Evolutionary conservation across 768 basidiomycete species (phyloP).

Genomic region (Leccinum pellstonianum): DNA sequence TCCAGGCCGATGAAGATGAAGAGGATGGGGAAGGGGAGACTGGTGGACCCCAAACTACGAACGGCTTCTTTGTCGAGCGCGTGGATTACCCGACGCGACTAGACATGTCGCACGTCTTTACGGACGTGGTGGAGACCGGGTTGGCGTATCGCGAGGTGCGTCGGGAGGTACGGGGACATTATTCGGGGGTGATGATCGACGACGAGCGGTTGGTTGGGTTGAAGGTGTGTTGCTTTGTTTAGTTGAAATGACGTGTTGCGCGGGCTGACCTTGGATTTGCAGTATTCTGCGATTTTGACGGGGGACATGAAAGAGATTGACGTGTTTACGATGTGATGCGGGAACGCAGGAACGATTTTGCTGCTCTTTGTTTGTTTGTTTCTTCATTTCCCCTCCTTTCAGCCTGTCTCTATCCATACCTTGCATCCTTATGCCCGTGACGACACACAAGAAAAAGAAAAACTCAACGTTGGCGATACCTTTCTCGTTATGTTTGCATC

Average conservation of each 20-base stretch:
- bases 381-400: too few species aligned
- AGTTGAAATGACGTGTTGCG: background rate
- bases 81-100: constrained; percentile 14
- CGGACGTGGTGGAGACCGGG: constrained; percentile 23
- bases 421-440: background rate
- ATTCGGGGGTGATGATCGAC: constrained; percentile 44
- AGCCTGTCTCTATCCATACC: background rate
- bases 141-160: constrained; percentile 34
- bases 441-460: background rate
- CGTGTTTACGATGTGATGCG: constrained; percentile 32
- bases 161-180: constrained; percentile 25
- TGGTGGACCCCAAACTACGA: background rate
- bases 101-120: constrained; percentile 23
- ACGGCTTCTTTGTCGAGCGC: background rate
- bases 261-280: background rate
- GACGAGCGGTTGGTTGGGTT: constrained; percentile 41
- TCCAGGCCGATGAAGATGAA: background rate
- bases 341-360: background rate
- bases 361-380: background rate
- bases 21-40: background rate
- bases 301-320: constrained; percentile 35
- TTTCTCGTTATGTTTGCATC: background rate
- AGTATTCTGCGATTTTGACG: constrained; percentile 29
- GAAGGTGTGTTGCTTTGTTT: constrained; percentile 29
- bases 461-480: background rate